Evolutionary conservation across 352 stramenopile genomes (phyloP).

Genomic region (Pythium insidiosum): DNA sequence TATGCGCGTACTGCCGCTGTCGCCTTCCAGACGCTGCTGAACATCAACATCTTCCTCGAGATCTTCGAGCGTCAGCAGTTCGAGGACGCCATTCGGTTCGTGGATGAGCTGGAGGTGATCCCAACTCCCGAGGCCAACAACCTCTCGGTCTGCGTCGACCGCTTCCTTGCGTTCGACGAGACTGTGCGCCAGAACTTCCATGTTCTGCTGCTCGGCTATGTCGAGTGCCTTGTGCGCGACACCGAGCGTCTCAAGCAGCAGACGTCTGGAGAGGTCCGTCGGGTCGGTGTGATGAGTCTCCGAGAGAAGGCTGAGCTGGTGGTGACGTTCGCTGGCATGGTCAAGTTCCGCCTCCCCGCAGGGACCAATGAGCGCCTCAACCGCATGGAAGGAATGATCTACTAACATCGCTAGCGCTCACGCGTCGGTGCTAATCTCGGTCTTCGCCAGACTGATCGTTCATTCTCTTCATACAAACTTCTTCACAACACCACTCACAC

Average conservation of each 20-base stretch:
- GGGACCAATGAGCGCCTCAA: slow-evolving; percentile 80
- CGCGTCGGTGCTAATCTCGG: no score
- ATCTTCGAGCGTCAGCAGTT: slow-evolving; percentile 78
- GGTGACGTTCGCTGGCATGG: slow-evolving; percentile 84
- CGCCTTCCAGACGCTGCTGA: slow-evolving; percentile 81
- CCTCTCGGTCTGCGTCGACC: slow-evolving; percentile 64
- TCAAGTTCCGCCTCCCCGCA: slow-evolving; percentile 79
- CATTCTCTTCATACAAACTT: no score
- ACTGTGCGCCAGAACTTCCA: slow-evolving; percentile 81
- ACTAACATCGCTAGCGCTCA: slow-evolving; percentile 24
- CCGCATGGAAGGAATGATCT: slow-evolving; percentile 86
- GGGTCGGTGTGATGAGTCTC: slow-evolving; percentile 34
- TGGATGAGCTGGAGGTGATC: slow-evolving; percentile 70
- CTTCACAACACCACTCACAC: no score
- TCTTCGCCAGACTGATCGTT: no score
- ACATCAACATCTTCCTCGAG: slow-evolving; percentile 83
- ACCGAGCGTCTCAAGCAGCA: slow-evolving; percentile 74
- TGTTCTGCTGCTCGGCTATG: slow-evolving; percentile 78
- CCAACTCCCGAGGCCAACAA: slow-evolving; percentile 56
- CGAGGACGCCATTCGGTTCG: slow-evolving; percentile 75
- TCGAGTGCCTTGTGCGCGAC: slow-evolving; percentile 81
- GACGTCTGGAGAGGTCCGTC: slow-evolving; percentile 40
- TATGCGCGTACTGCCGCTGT: slow-evolving; percentile 58
- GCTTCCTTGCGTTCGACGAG: slow-evolving; percentile 76
- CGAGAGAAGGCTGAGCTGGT: slow-evolving; percentile 74